Base-by-base conservation (phyloP, 1,284 basidiomycete genomes). In the Pyrrhoderma noxium region DNA sequence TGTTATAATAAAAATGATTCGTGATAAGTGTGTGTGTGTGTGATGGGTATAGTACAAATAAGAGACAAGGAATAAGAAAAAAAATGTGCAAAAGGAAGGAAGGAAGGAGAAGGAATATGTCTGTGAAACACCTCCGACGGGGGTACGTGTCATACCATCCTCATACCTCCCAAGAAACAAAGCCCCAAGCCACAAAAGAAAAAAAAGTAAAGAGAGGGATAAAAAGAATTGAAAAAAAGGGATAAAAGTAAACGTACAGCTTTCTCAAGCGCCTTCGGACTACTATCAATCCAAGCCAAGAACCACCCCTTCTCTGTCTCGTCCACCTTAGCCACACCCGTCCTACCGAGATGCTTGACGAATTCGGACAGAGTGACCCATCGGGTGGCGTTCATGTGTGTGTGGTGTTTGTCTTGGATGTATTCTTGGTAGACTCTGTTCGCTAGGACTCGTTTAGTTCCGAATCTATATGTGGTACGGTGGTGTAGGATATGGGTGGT, bases 301-400 rank as follows among this genome's bases (percentile, higher is more conserved):
- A 92, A 98, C 83, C 92, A 93, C 2, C 94, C 95, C 70, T 97
- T 93, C 69, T 98, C 95, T 45, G 92, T 96, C 70, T 99, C 95
- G 64, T 99, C 95, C 19, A 97, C 96, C 58, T 89, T 80, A 2
- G 86, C 90, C 45, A 97, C 75, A 35, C 96, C 95, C 5, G 79
- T 75, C 42, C 93, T 77, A 2, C 96, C 94, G 25, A 99, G 76
- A 61, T 94, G 82, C 67, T 95, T 93, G 61, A 83, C 76, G 61
- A 99, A 99, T 62, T 96, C 95, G 9, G 89, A 89, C 55, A 99
- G 76, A 8, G 95, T 96, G 21, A 96, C 90, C 94, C 96, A 99
- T 55, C 91, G 82, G 8, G 96, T 99, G 3, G 94, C 75, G 69
- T 99, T 99, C 96, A 99, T 99, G 72, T 99, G 96, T 21, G 94